Conservation (phyloP, 257 asterid species). For the Cinchona pubescens region DNA sequence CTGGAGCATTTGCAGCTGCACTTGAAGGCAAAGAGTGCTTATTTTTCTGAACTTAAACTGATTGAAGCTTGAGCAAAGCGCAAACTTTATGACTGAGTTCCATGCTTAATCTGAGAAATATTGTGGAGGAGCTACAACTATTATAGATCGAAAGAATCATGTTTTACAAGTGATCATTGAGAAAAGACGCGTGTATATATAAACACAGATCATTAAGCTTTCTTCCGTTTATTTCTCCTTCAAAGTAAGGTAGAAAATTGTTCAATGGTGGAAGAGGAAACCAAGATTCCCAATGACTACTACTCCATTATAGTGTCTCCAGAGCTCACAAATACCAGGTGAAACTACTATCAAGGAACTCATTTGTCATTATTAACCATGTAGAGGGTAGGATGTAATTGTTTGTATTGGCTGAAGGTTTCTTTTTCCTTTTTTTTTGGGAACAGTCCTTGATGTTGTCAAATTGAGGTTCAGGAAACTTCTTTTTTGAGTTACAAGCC, state of each 20-base stretch:
- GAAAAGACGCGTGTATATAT: neutral
- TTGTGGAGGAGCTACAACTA: neutral
- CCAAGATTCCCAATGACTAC: neutral
- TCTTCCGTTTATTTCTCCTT: neutral
- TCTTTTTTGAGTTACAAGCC: neutral
- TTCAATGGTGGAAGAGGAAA: neutral
- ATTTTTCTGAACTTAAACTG: slow-evolving; percentile 24
- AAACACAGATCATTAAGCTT: slow-evolving; percentile 2
- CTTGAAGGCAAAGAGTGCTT: slow-evolving; percentile 42
- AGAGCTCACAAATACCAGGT: neutral
- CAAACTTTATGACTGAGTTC: neutral
- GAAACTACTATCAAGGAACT: neutral
- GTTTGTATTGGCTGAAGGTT: neutral
- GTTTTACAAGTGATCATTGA: neutral
- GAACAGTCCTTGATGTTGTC: neutral
- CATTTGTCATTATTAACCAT: no score
- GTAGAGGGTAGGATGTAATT: neutral
- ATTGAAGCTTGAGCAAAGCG: slow-evolving; percentile 25
- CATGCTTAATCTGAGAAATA: neutral
- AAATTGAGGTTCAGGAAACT: neutral
- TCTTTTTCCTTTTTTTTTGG: neutral
- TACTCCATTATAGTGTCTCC: neutral
- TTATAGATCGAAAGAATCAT: neutral
- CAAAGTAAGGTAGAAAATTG: neutral
- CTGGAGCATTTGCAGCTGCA: slow-evolving; percentile 57